These are phyloP conservation scores for Calonectria pauciramosa DNA, from an alignment of 2,329 filamentous ascomycete species.

Conservation along the genomic window DNA sequence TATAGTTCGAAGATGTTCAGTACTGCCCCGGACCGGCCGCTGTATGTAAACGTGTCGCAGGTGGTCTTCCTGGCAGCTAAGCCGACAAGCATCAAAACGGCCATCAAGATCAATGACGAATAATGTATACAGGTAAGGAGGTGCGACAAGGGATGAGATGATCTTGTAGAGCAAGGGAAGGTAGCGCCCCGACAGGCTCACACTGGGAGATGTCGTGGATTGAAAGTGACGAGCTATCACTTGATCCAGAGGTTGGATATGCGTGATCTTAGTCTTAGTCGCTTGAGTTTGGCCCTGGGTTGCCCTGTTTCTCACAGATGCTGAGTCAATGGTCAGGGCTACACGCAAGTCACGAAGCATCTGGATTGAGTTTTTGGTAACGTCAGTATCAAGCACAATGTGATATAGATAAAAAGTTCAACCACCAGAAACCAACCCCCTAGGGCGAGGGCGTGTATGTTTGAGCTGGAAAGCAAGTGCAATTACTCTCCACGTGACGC, in stretches of 20 bases:
- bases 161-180: conserved; percentile 70
- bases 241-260: conserved; percentile 61
- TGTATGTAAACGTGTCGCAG: conserved; percentile 67
- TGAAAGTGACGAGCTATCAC: conserved; percentile 63
- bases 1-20: conserved; percentile 50
- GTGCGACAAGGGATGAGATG: conserved; percentile 63
- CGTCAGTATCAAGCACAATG: background rate
- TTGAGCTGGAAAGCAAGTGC: background rate
- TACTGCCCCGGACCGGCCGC: conserved; percentile 51
- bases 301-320: conserved; percentile 17
- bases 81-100: conserved; percentile 66
- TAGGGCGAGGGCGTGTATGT: background rate
- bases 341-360: conserved; percentile 43
- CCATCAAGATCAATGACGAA: conserved; percentile 68
- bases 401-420: background rate
- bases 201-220: conserved; percentile 60
- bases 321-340: conserved; percentile 42
- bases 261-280: conserved; percentile 52
- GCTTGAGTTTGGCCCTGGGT: conserved; percentile 33
- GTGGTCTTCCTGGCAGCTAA: conserved; percentile 55
- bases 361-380: conserved; percentile 31
- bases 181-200: conserved; percentile 66
- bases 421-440: background rate
- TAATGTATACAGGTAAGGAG: conserved; percentile 63
- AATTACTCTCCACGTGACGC: background rate